Base-by-base conservation (phyloP, 2,329 filamentous ascomycete species). In the Tolypocladium nubicola region DNA sequence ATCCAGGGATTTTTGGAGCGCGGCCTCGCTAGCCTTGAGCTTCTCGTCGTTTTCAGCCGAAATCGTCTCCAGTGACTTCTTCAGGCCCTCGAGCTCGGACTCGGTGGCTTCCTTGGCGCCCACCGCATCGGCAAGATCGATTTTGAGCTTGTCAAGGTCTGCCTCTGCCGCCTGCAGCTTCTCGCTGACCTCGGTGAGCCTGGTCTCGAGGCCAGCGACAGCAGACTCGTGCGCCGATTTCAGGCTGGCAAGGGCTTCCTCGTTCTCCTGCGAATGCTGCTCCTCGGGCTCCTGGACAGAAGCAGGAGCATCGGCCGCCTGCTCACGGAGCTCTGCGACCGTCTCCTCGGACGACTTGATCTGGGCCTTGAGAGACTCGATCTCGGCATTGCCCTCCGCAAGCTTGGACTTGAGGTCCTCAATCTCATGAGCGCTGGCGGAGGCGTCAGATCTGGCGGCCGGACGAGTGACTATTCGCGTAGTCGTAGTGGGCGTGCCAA, bases 381-480 rank as follows among this genome's bases (percentile, higher is more conserved):
- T 79, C 64, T 84, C 80, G 8, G 76, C 68, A 64, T 86, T 82
- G 60, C 81, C 83, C 38, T 81, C 76, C 5, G 75, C 73, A 26
- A 87, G 73, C 69, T 85, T 84, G 9, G 74, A 68, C 72, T 83
- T 86, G 49, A 87, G 74, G 52, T 82, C 78, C 54, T 86, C 83
- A 4, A 82, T 71, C 64, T 83, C 82, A 70, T 82, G 85, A 23
- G 76, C 67, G 9, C 76, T 73, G 19, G 74, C 67, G 26, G 76
- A 73, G 39, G 74, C 68, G 47, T 72, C 71, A 21, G 71, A 68
- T 11, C 66, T 67, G 19, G 74, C 64, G n/a, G 74, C 57, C 6
- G 72, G 67, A 61, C 80, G 77, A 55, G 74, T 57, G 3, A 73
- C 60, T 4, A 75, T 66, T 39, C 73, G 69, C 33, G 71, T 57